phyloP scores from a whole-genome alignment of 345 rosid genomes.

The Draba incana region DNA sequence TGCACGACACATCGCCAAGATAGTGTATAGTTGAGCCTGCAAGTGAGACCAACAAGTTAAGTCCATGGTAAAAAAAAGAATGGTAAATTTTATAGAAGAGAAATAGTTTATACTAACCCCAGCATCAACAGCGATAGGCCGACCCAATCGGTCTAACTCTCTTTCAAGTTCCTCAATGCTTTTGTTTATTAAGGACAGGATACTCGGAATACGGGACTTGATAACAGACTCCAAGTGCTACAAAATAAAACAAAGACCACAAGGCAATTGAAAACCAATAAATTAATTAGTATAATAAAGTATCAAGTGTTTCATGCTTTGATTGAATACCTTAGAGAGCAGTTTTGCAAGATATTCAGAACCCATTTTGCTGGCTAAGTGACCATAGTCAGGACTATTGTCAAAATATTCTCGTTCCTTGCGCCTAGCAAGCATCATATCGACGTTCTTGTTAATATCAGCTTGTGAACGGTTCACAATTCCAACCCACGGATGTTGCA shows the following conservation, averaged over 20 bases:
- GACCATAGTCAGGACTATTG: conserved; percentile 92
- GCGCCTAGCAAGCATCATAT: conserved; percentile 88
- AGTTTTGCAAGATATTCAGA: conserved; percentile 95
- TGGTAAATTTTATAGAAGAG: not conserved
- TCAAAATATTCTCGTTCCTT: conserved; percentile 91
- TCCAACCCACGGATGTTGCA: conserved; percentile 97
- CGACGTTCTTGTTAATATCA: conserved; percentile 84
- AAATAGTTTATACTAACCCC: conserved; percentile 60
- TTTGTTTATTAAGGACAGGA: conserved; percentile 84
- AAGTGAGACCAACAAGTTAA: conserved; percentile 28
- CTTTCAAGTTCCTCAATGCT: conserved; percentile 87
- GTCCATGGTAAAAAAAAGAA: not conserved
- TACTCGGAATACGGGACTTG: conserved; percentile 85
- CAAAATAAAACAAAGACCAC: conserved; percentile 30
- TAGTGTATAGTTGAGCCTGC: conserved; percentile 83
- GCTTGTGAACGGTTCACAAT: conserved; percentile 98
- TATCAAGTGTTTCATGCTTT: not conserved
- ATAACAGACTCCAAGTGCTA: conserved; percentile 94
- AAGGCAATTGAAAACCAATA: not conserved
- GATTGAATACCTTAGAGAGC: conserved; percentile 73
- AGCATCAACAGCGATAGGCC: conserved; percentile 89
- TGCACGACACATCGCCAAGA: conserved; percentile 84
- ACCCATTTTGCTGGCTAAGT: conserved; percentile 91
- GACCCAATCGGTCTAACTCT: conserved; percentile 84
- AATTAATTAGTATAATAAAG: not conserved